phyloP scores from a whole-genome alignment of 176 grass and related monocot genomes.

The Pontederia paniculata region DNA sequence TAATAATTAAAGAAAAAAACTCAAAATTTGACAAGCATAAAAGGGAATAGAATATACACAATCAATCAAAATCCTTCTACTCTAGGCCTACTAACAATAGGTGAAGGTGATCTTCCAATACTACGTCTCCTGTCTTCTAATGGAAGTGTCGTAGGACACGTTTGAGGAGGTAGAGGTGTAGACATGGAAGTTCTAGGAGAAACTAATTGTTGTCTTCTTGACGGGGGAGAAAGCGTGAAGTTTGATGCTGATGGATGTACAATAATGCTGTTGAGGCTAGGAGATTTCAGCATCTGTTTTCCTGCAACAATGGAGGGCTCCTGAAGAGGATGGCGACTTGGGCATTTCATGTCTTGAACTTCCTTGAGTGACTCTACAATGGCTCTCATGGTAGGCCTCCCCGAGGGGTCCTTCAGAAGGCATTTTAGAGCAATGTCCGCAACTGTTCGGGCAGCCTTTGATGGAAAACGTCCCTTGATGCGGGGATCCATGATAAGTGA shows the following conservation, averaged over 20 bases:
- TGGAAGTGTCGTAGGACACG: slow-evolving; percentile 35
- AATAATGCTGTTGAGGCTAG: slow-evolving; percentile 62
- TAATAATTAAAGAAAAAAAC: no score
- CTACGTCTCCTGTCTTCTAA: slow-evolving; percentile 49
- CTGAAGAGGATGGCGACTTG: slow-evolving; percentile 60
- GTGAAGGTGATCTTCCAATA: slow-evolving; percentile 28
- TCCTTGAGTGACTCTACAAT: slow-evolving; percentile 49
- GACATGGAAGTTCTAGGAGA: slow-evolving; percentile 49
- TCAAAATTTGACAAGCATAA: slow-evolving; percentile 39
- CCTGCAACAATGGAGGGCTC: slow-evolving; percentile 52
- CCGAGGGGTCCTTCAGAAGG: slow-evolving; percentile 61
- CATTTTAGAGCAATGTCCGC: slow-evolving; percentile 77
- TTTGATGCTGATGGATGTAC: slow-evolving; percentile 25
- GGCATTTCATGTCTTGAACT: slow-evolving; percentile 80
- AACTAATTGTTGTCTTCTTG: slow-evolving; percentile 5
- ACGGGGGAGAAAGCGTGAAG: slow-evolving; percentile 42
- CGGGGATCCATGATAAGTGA: slow-evolving; percentile 86
- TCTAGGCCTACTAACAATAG: slow-evolving; percentile 31
- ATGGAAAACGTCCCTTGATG: slow-evolving; percentile 83
- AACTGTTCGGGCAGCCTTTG: slow-evolving; percentile 67
- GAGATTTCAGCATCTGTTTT: slow-evolving; percentile 81
- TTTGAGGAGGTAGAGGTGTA: slow-evolving; percentile 34
- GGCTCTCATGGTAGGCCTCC: slow-evolving; percentile 75
- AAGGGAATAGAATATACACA: slow-evolving; percentile 33
- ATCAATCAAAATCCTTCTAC: slow-evolving; percentile 86